Evolutionary conservation across 305 asterid genomes (phyloP).

Genomic region (Andrographis paniculata): DNA sequence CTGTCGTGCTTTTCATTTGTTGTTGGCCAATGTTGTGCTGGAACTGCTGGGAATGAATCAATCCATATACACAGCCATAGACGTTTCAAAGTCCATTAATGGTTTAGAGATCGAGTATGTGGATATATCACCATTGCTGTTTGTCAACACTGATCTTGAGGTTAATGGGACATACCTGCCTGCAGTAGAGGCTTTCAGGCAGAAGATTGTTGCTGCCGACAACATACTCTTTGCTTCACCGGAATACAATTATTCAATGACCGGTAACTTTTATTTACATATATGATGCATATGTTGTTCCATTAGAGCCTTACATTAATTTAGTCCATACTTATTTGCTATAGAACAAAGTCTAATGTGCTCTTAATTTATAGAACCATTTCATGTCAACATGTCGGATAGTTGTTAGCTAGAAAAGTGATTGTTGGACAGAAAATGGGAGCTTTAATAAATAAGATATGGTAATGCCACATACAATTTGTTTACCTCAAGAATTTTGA

Average conservation of each 20-base stretch:
- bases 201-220: constrained; percentile 69
- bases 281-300: too few relatives aligned
- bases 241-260: constrained; percentile 74
- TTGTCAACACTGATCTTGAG: constrained; percentile 75
- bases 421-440: too few relatives aligned
- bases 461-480: too few relatives aligned
- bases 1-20: background rate
- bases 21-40: background rate
- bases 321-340: too few relatives aligned
- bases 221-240: constrained; percentile 72
- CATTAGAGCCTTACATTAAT: too few relatives aligned
- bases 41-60: background rate
- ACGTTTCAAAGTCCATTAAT: constrained; percentile 42
- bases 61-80: constrained; percentile 43
- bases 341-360: too few relatives aligned
- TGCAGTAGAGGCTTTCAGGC: constrained; percentile 61
- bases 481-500: too few relatives aligned
- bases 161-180: constrained; percentile 65
- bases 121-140: constrained; percentile 63
- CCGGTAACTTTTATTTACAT: too few relatives aligned
- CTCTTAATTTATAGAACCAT: too few relatives aligned
- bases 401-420: too few relatives aligned
- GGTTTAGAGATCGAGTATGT: constrained; percentile 66
- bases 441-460: too few relatives aligned
- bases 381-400: too few relatives aligned